Conservation (phyloP, 1,284 basidiomycete genomes). For the Trichosporon asahii region DNA sequence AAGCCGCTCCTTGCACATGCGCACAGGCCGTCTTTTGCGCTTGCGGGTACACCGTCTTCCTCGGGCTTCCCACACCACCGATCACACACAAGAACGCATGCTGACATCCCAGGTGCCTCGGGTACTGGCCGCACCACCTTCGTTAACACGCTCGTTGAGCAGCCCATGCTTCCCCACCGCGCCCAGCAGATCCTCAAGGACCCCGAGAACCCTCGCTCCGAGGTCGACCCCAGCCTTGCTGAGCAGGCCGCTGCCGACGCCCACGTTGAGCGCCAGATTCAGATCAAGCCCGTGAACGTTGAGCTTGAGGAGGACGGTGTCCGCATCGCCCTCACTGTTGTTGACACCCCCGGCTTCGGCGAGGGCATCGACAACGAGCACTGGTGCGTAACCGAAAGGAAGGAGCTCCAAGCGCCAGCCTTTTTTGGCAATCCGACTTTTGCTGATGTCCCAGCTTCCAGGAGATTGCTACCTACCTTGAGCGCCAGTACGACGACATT, state of each 20-base stretch:
- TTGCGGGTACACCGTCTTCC: not conserved
- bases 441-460: constrained; percentile 64
- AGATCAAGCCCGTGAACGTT: constrained; percentile 92
- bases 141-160: constrained; percentile 96
- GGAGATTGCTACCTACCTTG: constrained; percentile 94
- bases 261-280: constrained; percentile 89
- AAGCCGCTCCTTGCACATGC: not conserved
- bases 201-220: constrained; percentile 66
- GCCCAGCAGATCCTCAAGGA: constrained; percentile 47
- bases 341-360: constrained; percentile 98
- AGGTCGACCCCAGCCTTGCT: constrained; percentile 62
- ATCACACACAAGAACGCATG: not conserved
- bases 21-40: not conserved
- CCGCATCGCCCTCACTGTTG: constrained; percentile 94
- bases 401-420: not conserved
- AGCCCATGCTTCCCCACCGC: constrained; percentile 67
- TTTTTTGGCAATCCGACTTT: not conserved
- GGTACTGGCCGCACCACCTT: constrained; percentile 96
- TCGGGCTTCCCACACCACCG: not conserved
- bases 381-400: constrained; percentile 63
- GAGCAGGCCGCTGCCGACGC: constrained; percentile 63
- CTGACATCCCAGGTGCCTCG: constrained; percentile 65
- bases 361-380: constrained; percentile 99
- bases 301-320: constrained; percentile 99
- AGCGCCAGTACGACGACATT: constrained; percentile 99